Evolutionary conservation across 768 basidiomycete genomes (phyloP), one percentile per base, ranked within the genome.

Genomic region (Clitopilus hobsonii): DNA sequence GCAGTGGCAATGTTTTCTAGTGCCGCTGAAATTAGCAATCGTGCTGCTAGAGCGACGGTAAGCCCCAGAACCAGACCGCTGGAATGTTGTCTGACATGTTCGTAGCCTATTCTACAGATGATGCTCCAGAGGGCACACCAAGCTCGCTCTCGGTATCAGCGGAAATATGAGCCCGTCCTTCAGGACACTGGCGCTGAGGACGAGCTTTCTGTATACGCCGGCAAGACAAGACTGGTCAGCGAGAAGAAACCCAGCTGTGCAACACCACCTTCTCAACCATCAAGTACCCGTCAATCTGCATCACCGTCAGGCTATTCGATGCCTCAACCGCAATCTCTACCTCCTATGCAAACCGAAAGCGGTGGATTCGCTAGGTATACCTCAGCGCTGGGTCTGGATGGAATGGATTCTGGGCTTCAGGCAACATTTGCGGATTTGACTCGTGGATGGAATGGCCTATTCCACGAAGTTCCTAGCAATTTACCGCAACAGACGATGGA

Each of bases 11-110:
- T 82, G 51, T 83, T 82, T 59, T 61, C 63, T 14, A 65, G 60
- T 24, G 79, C 78, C 10, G 74, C 80, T 11, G 63, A 72, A 56
- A 74, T 69, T 7, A 81, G 75, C 54, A 75, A 63, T 54, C 75
- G 80, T n/a, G 81, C 81, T 25, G 76, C 75, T 13, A 70, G 68
- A 54, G 79, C 79, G 16, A 59, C 80, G 68, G 82, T 81, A 52
- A 59, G 71, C 57, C 22, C 27, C 55, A 53, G 28, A 51, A 16
- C 18, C 6, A 2, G 14, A 1, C 30, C 18, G 1, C 26, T 13
- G 7, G 16, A 10, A 27, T 10, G n/a, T 13, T 5, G 27, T 18
- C 26, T 29, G n/a, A 26, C 25, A 6, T 32, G 16, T 22, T 27
- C 10, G 6, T n/a, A 82, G 81, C 75, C 78, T 25, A 71, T 81